phyloP scores from a whole-genome alignment of 2,329 filamentous ascomycete species.

The Epichloe brachyelytri region DNA sequence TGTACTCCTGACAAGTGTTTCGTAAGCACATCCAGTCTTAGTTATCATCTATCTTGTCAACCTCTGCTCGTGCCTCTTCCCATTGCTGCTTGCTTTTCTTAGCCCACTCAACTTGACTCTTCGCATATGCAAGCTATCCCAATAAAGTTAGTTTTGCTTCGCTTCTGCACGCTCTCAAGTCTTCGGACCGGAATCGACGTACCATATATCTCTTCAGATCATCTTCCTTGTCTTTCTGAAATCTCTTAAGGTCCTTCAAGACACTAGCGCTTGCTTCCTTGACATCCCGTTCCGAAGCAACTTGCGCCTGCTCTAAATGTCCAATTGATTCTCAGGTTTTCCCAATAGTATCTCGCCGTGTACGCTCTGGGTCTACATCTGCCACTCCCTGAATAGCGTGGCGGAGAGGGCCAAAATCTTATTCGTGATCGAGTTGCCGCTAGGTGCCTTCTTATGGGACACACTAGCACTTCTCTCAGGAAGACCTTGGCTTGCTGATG shows the following conservation, averaged over 20 bases:
- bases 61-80: conserved; percentile 80
- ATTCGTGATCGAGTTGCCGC: conserved; percentile 79
- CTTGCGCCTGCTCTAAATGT: conserved; percentile 80
- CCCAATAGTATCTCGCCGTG: conserved; percentile 81
- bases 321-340: conserved; percentile 83
- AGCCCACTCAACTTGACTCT: conserved; percentile 89
- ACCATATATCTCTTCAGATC: conserved; percentile 95
- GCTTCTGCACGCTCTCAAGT: background rate
- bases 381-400: conserved; percentile 95
- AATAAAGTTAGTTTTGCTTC: conserved; percentile 11
- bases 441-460: conserved; percentile 65
- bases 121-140: conserved; percentile 71
- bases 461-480: conserved; percentile 38
- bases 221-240: conserved; percentile 91
- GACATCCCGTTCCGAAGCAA: conserved; percentile 81
- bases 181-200: conserved; percentile 22
- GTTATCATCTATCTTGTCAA: conserved; percentile 69
- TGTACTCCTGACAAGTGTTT: background rate
- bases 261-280: conserved; percentile 85
- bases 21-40: conserved; percentile 15
- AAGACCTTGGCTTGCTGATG: conserved; percentile 62
- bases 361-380: conserved; percentile 89
- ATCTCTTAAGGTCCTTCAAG: conserved; percentile 78
- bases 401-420: conserved; percentile 87
- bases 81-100: conserved; percentile 80